Evolutionary conservation across 257 asterid species (phyloP), one percentile per base, ranked within the genome.

Genomic region (Paraleonurus japonicus): DNA sequence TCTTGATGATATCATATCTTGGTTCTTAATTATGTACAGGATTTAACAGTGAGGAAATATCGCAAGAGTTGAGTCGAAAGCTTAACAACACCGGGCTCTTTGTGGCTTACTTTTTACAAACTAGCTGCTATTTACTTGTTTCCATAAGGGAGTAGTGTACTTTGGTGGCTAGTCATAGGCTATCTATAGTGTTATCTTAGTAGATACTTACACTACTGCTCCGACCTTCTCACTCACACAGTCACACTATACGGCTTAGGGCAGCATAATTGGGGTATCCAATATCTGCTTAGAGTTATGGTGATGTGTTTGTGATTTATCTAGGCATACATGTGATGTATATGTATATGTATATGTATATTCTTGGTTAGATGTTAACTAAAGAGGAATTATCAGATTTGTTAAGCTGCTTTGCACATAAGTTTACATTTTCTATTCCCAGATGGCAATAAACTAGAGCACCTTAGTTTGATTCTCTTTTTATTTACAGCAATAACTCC

Each of bases 401-500:
- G 55, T 35, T 43, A 11, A 27, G 45, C 16, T 7, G n/a, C 37
- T 51, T 17, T 27, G 20, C 58, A 67, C 23, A 5, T 43, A 12
- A 48, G 37, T 50, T 61, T 15, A 19, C 0, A 43, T 63, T 41
- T 11, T 45, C 33, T 43, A 53, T 26, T 69, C n/a, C 28, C 32
- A 9, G 68, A 43, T 20, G 32, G 45, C 54, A 37, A 57, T 33
- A 8, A 28, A 39, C 39, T 27, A 48, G 17, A 24, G 61, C n/a
- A 35, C 41, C 24, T 35, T 11, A n/a, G 57, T n/a, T 11, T 33
- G 17, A 3, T 57, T 57, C 41, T 39, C 37, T 7, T 74, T 19
- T 66, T 39, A 57, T 37, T 65, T 51, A 55, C 59, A 54, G 28
- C 37, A 61, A 60, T 65, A 35, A 35, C 58, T 7, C 68, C 27